These are phyloP conservation scores for Dothideomycetes sp. DNA, from an alignment of 2,329 filamentous ascomycete genomes.

Conservation along the genomic window DNA sequence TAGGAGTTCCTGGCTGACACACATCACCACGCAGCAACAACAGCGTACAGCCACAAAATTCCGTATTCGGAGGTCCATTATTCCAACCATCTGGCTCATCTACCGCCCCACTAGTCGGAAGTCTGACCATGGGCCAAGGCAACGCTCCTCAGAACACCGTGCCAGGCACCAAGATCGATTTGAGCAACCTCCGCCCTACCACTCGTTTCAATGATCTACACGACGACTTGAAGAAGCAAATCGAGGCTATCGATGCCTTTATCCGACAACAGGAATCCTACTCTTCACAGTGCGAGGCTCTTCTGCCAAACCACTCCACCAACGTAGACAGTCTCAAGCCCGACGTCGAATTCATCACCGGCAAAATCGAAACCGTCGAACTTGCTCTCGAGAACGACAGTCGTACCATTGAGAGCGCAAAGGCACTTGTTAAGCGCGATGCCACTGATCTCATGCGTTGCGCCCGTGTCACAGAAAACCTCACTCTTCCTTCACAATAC, in stretches of 20 bases:
- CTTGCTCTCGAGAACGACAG: slow-evolving; percentile 53
- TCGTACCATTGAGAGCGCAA: slow-evolving; percentile 45
- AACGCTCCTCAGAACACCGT: slow-evolving; percentile 31
- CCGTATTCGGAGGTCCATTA: slow-evolving; percentile 17
- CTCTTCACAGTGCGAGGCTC: slow-evolving; percentile 61
- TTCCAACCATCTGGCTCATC: slow-evolving; percentile 7
- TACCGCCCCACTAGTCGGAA: slow-evolving; percentile 18
- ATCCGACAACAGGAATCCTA: slow-evolving; percentile 70
- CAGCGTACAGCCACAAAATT: slow-evolving; percentile 18
- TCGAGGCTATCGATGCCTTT: slow-evolving; percentile 66
- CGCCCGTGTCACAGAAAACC: slow-evolving; percentile 63
- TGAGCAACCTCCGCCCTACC: slow-evolving; percentile 68
- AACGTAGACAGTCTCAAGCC: slow-evolving; percentile 54
- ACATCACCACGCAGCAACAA: slow-evolving; percentile 16
- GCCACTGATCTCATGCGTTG: slow-evolving; percentile 59
- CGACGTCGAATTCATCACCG: slow-evolving; percentile 53
- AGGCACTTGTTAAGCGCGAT: slow-evolving; percentile 51
- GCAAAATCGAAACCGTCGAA: slow-evolving; percentile 52
- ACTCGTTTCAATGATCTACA: slow-evolving; percentile 87
- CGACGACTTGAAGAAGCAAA: slow-evolving; percentile 66
- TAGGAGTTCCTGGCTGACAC: no score
- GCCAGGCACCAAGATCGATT: slow-evolving; percentile 65
- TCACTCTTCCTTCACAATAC: slow-evolving; percentile 57
- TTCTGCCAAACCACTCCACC: slow-evolving; percentile 51
- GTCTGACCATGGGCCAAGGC: slow-evolving; percentile 37